phyloP scores from a whole-genome alignment of 2,329 filamentous ascomycete genomes.

The Exophiala xenobiotica region DNA sequence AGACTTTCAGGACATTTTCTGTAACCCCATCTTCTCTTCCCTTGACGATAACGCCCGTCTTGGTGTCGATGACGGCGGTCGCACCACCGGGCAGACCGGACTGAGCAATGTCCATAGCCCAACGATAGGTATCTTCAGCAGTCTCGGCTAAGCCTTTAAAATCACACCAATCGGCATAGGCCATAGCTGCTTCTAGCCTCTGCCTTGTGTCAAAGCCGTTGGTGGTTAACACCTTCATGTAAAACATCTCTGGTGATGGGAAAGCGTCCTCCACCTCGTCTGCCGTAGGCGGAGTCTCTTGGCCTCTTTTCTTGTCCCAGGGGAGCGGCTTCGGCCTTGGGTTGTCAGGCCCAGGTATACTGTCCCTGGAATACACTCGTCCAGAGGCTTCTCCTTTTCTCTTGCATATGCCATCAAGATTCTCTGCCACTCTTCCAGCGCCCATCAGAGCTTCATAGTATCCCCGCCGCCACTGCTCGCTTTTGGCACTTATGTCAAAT shows the following conservation, averaged over 20 bases:
- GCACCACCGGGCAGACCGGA: slow-evolving; percentile 46
- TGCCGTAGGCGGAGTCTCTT: slow-evolving; percentile 61
- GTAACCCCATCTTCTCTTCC: slow-evolving; percentile 57
- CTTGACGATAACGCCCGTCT: slow-evolving; percentile 65
- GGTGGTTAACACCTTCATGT: slow-evolving; percentile 78
- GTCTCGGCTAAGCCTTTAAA: slow-evolving; percentile 67
- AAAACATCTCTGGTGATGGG: slow-evolving; percentile 70
- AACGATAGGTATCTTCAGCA: slow-evolving; percentile 69
- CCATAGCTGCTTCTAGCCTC: slow-evolving; percentile 75
- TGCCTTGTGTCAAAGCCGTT: slow-evolving; percentile 76
- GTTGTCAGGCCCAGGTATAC: slow-evolving; percentile 80
- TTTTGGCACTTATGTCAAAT: slow-evolving; percentile 69
- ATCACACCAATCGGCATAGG: slow-evolving; percentile 81
- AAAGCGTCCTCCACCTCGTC: slow-evolving; percentile 72
- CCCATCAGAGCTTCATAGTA: slow-evolving; percentile 83
- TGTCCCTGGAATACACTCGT: slow-evolving; percentile 64
- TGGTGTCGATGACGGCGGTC: slow-evolving; percentile 54
- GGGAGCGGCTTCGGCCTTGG: slow-evolving; percentile 73
- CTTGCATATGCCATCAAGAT: slow-evolving; percentile 72
- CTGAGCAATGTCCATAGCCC: slow-evolving; percentile 73
- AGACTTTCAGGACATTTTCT: slow-evolving; percentile 70
- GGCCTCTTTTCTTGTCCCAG: slow-evolving; percentile 50
- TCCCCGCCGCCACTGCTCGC: slow-evolving; percentile 78
- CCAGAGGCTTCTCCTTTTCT: slow-evolving; percentile 54
- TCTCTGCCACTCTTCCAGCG: slow-evolving; percentile 72